Conservation (phyloP, 1,284 basidiomycete species). For the Pulveroboletus sp. region DNA sequence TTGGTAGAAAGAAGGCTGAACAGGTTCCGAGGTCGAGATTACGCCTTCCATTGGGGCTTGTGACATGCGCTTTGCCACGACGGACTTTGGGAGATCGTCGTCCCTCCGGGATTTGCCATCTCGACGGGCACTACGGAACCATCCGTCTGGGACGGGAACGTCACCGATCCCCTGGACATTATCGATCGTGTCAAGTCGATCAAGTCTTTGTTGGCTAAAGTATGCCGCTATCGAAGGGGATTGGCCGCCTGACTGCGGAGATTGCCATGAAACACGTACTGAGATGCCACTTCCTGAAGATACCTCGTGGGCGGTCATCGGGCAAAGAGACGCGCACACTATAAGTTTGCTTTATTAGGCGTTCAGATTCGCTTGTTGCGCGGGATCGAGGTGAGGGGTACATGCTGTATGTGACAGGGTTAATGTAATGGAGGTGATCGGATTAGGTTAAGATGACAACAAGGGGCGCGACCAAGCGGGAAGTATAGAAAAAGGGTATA, state of each 20-base stretch:
- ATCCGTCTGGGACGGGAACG: slow-evolving; percentile 65
- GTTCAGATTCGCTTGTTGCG: slow-evolving; percentile 50
- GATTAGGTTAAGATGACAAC: slow-evolving; percentile 17
- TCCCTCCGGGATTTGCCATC: slow-evolving; percentile 61
- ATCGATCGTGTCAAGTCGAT: slow-evolving; percentile 67
- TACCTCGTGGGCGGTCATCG: slow-evolving; percentile 59
- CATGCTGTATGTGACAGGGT: slow-evolving; percentile 33
- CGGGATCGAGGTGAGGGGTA: slow-evolving; percentile 40
- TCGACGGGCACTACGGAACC: slow-evolving; percentile 70
- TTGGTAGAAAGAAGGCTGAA: slow-evolving; percentile 31
- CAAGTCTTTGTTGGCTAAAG: slow-evolving; percentile 73
- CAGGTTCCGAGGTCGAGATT: slow-evolving; percentile 24
- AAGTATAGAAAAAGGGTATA: slow-evolving; percentile 15
- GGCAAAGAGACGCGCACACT: slow-evolving; percentile 75
- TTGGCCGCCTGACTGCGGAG: slow-evolving; percentile 18
- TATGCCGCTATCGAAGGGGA: slow-evolving; percentile 60
- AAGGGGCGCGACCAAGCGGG: slow-evolving; percentile 4
- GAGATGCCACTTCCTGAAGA: slow-evolving; percentile 77
- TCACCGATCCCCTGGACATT: slow-evolving; percentile 63
- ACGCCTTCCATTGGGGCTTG: slow-evolving; percentile 37
- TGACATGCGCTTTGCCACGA: slow-evolving; percentile 38
- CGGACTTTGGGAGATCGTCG: slow-evolving; percentile 46
- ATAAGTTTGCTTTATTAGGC: slow-evolving; percentile 82
- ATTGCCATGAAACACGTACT: slow-evolving; percentile 53
- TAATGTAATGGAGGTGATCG: slow-evolving; percentile 23